These are phyloP conservation scores for Teunomyces stri DNA, from an alignment of 805 yeast genomes.

Conservation along the genomic window DNA sequence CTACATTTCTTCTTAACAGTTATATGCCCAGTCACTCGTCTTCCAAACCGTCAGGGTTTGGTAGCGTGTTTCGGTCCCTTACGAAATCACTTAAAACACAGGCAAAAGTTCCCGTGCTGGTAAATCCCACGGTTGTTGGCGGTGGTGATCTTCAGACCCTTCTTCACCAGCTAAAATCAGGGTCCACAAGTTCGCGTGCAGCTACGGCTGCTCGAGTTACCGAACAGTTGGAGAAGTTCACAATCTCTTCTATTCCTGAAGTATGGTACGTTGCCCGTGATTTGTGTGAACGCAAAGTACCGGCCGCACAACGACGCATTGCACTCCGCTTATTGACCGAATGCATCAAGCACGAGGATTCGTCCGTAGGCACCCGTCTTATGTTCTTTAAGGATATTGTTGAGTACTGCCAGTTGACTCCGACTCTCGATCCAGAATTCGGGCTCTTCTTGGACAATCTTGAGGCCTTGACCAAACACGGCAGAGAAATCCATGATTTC, in stretches of 20 bases:
- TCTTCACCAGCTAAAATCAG: conserved; percentile 37
- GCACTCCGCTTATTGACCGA: conserved; percentile 52
- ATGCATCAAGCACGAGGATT: conserved; percentile 57
- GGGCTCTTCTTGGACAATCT: conserved; percentile 49
- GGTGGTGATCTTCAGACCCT: conserved; percentile 43
- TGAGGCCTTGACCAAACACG: conserved; percentile 47
- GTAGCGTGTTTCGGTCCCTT: conserved; percentile 39
- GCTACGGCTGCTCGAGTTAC: conserved; percentile 52
- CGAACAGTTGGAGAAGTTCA: conserved; percentile 47
- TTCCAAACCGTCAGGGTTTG: conserved; percentile 30
- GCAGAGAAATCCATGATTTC: conserved; percentile 52
- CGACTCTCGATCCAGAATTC: conserved; percentile 47
- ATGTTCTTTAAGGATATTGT: conserved; percentile 62
- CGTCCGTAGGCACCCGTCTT: conserved; percentile 47
- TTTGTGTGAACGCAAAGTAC: conserved; percentile 44
- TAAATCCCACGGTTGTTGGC: conserved; percentile 45
- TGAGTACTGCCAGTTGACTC: conserved; percentile 36
- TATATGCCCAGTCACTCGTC: conserved; percentile 30
- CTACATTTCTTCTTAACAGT: too few relatives aligned
- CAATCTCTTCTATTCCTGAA: conserved; percentile 63
- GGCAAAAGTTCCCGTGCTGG: conserved; percentile 28
- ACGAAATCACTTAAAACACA: conserved; percentile 34
- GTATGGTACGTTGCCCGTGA: conserved; percentile 70
- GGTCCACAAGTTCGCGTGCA: conserved; percentile 37
- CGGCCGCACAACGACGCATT: conserved; percentile 33